Evolutionary conservation across 78 protist species (phyloP), one percentile per base, ranked within the genome.

Genomic region (Protostelium mycophagum): DNA sequence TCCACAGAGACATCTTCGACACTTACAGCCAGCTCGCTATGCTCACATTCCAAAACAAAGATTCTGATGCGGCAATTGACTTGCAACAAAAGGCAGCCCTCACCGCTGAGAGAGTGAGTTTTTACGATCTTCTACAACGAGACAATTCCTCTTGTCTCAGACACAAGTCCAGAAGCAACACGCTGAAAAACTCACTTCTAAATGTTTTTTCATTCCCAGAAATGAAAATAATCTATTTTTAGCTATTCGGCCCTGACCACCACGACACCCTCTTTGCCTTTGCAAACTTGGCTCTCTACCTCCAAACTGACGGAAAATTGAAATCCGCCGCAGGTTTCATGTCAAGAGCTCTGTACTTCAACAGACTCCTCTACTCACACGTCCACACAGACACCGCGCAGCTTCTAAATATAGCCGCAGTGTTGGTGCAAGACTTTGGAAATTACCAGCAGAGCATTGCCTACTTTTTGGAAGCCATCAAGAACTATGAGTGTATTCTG

Each of bases 351-450:
- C 31, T 93, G 37, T 93, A 93, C 23, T 37, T 88, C 9, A 88
- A 37, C 0, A 90, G 89, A 85, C 10, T 93, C 29, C 34, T 90
- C 0, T 91, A 91, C 34, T 38, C 86, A 1, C 89, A 85, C 37
- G 87, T 38, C n/a, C 90, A 90, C 84, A 91, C 95, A 34, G 95
- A 93, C 88, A 85, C 90, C 73, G 37, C 95, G 0, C 88, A 91
- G 34, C 86, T 87, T 36, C 87, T 86, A 39, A 90, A 88, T 10
- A 37, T 87, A 0, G 36, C 34, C 0, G 87, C 91, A 0, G 34
- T 86, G 1, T 10, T 93, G 85, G 85, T 93, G 0, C 88, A 90
- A 85, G 93, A 93, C 25, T 28, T 88, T 10, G 87, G 37, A 0
- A 39, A 86, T 28, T 86, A 34, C 73, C 90, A 88, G 10, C 35